Conservation (phyloP, 108 stramenopile species). For the Cyclotella atomus region DNA sequence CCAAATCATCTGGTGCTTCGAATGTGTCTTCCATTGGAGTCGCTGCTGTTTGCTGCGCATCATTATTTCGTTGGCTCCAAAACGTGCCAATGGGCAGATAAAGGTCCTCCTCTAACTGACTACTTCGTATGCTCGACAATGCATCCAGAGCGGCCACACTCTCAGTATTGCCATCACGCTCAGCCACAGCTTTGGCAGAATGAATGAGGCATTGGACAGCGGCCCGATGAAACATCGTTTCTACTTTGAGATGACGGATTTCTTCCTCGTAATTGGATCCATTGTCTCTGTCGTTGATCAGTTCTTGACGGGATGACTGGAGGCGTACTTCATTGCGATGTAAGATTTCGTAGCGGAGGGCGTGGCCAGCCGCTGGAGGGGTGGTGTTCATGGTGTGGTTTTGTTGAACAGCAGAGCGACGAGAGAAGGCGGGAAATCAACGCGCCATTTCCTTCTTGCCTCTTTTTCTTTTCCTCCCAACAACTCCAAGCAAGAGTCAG, state of each 20-base stretch:
- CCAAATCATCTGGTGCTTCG: conserved; percentile 6
- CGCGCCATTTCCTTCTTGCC: no score
- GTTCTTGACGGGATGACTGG: neutral
- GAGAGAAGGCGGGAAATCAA: no score
- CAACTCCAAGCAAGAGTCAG: no score
- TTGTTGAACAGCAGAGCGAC: no score
- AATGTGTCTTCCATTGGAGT: neutral
- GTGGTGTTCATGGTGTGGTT: no score
- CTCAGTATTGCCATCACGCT: neutral
- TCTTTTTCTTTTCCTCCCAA: no score
- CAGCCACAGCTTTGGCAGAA: neutral
- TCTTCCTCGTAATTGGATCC: neutral
- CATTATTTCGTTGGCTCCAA: neutral
- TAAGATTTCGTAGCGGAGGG: neutral
- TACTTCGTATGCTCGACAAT: neutral
- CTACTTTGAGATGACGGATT: neutral
- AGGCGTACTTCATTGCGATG: neutral
- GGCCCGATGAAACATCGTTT: neutral
- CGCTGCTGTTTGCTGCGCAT: neutral
- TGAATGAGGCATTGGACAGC: neutral
- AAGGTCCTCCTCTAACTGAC: neutral
- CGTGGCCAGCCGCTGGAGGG: neutral
- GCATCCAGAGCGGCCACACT: neutral
- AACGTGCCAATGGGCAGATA: neutral
- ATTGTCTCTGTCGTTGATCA: neutral